Evolutionary conservation across 1,284 basidiomycete genomes (phyloP), one percentile per base, ranked within the genome.

Genomic region (Sporisorium reilianum): DNA sequence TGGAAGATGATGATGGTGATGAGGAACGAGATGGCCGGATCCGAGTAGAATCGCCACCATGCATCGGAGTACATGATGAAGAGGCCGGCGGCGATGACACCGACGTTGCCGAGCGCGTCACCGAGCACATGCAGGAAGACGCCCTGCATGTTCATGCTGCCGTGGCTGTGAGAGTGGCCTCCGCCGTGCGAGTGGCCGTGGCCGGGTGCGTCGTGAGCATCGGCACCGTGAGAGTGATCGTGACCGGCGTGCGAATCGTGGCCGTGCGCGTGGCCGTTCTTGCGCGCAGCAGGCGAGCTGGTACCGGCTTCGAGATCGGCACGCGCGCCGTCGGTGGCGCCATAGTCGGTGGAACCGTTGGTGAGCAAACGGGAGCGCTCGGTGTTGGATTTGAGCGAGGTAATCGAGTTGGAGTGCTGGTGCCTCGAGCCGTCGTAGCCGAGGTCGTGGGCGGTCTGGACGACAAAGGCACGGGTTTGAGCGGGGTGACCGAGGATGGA

Each of bases 1-100:
- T 92, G 93, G 88, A 98, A 97, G 77, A 99, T 99, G 85, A 99
- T 98, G 66, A 90, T 88, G 8, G 97, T 96, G 86, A 99, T 99
- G 59, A 98, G 88, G 81, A 99, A 89, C 83, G 93, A 95, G 86
- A 99, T 95, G 41, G 91, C 85, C 0, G 97, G 97, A 86, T 99
- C 97, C 76, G 91, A 94, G 87, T 96, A 98, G 84, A 91, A 94
- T 28, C 83, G 67, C 83, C 83, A 84, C 49, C 60, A 76, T n/a
- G 77, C 79, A 12, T 55, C 42, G 7, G 81, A 81, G 59, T 65
- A 67, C 60, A 77, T 61, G 71, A 84, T 84, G 71, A 84, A 82
- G 11, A 98, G 89, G 73, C 97, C 97, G 5, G 95, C 93, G 28
- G 91, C 90, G 70, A 99, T 98, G 72, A 99, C 97, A 68, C 97